These are phyloP conservation scores for Elsinoe batatas DNA, from an alignment of 2,329 filamentous ascomycete species.

Conservation along the genomic window DNA sequence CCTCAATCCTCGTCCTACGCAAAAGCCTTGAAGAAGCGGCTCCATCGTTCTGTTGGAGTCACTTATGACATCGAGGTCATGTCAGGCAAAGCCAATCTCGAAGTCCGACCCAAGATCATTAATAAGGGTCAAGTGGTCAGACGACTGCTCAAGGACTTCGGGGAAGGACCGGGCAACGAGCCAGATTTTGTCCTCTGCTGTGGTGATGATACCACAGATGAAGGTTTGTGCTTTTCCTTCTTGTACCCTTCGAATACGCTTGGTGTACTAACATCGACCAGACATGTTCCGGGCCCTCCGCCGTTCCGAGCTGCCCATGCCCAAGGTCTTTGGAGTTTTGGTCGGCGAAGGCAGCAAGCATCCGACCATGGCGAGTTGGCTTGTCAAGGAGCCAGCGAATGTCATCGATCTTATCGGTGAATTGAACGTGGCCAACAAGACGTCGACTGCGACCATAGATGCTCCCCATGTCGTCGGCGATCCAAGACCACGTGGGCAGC, in stretches of 20 bases:
- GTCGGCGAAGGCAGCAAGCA: conserved; percentile 78
- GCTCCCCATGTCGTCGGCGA: background rate
- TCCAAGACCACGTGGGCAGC: background rate
- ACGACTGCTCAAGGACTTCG: conserved; percentile 67
- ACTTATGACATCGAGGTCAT: conserved; percentile 92
- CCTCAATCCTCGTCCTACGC: conserved; percentile 75
- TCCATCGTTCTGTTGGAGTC: conserved; percentile 65
- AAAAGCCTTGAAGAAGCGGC: conserved; percentile 67
- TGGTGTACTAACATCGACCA: conserved; percentile 23
- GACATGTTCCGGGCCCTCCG: conserved; percentile 76
- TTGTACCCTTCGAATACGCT: background rate
- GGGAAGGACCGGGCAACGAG: conserved; percentile 42
- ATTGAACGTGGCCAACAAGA: background rate
- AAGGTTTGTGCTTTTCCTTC: conserved; percentile 50
- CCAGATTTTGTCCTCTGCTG: conserved; percentile 83
- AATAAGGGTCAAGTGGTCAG: conserved; percentile 97
- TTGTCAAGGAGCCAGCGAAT: conserved; percentile 78
- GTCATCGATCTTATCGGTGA: conserved; percentile 46
- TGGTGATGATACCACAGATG: conserved; percentile 94
- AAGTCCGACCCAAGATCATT: conserved; percentile 92
- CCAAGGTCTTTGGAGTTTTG: conserved; percentile 80
- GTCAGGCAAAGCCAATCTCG: conserved; percentile 91
- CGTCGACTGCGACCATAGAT: background rate
- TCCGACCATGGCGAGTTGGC: conserved; percentile 82
- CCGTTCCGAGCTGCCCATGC: conserved; percentile 43